phyloP scores from a whole-genome alignment of 257 asterid genomes.

The Solanum tarijense region DNA sequence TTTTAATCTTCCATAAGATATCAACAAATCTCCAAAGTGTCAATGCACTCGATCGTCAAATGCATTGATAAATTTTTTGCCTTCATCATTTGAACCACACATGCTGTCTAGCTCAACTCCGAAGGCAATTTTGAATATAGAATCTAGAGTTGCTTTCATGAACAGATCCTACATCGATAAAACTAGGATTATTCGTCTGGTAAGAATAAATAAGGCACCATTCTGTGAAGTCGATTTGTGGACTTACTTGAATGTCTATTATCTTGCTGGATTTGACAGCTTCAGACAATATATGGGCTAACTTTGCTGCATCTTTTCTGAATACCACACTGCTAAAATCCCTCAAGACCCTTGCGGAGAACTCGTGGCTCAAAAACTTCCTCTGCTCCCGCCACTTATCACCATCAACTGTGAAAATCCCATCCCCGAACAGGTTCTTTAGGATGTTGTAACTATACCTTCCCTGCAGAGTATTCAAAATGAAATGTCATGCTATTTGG shows the following conservation, averaged over 20 bases:
- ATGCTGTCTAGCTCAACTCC: constrained; percentile 45
- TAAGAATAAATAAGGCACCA: background rate
- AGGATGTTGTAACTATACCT: constrained; percentile 10
- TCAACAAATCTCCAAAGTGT: constrained; percentile 43
- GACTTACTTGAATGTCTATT: constrained; percentile 4
- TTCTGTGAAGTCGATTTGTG: background rate
- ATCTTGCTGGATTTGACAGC: constrained; percentile 12
- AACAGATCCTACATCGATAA: constrained; percentile 33
- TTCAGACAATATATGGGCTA: constrained; percentile 15
- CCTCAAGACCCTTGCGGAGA: constrained; percentile 27
- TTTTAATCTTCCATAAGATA: constrained; percentile 38
- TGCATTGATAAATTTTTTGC: constrained; percentile 26
- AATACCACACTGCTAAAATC: constrained; percentile 32
- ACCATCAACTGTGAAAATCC: constrained; percentile 36
- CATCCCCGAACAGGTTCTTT: constrained; percentile 39
- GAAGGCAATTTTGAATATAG: constrained; percentile 38
- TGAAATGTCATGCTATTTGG: background rate
- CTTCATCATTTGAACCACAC: constrained; percentile 50
- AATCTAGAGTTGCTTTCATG: constrained; percentile 46
- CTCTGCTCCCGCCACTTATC: constrained; percentile 35
- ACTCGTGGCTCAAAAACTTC: constrained; percentile 35
- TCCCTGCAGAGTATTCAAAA: constrained; percentile 5
- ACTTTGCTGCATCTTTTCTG: constrained; percentile 21
- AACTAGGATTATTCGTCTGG: background rate
- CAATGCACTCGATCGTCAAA: constrained; percentile 40